These are phyloP conservation scores for Dichomitus squalens DNA, from an alignment of 1,284 basidiomycete genomes.

Conservation along the genomic window DNA sequence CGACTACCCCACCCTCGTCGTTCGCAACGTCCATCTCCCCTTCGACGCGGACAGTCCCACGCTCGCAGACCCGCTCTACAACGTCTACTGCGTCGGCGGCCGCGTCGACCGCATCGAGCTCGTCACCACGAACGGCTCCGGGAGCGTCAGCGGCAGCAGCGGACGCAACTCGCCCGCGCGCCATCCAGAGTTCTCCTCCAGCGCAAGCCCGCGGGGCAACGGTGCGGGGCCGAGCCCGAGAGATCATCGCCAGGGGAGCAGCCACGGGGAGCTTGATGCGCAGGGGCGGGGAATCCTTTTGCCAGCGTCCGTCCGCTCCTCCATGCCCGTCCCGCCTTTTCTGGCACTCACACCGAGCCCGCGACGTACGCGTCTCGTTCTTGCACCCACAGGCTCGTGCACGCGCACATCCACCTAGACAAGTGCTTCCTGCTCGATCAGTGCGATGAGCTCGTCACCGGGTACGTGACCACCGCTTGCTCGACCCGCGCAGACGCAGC, in stretches of 20 bases:
- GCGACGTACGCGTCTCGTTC: neutral
- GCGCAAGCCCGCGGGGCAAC: neutral
- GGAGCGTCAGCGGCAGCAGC: slow-evolving; percentile 14
- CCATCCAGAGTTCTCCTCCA: slow-evolving; percentile 14
- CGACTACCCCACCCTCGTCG: slow-evolving; percentile 22
- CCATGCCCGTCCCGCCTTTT: slow-evolving; percentile 1
- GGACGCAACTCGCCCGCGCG: slow-evolving; percentile 19
- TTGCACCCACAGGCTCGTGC: slow-evolving; percentile 48
- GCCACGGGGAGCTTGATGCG: slow-evolving; percentile 39
- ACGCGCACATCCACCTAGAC: slow-evolving; percentile 68
- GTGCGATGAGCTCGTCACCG: slow-evolving; percentile 50
- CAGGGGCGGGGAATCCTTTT: slow-evolving; percentile 47
- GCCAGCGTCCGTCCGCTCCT: slow-evolving; percentile 46
- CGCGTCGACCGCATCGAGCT: slow-evolving; percentile 23
- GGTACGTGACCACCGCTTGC: slow-evolving; percentile 38
- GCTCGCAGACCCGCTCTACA: slow-evolving; percentile 24
- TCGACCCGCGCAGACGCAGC: neutral
- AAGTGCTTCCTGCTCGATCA: slow-evolving; percentile 65
- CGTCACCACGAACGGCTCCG: slow-evolving; percentile 16
- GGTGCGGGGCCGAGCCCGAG: neutral
- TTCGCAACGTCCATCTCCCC: slow-evolving; percentile 31
- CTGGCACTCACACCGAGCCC: slow-evolving; percentile 6
- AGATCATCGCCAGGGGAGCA: slow-evolving; percentile 3
- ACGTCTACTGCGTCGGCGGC: slow-evolving; percentile 30
- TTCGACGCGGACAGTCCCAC: slow-evolving; percentile 22